Evolutionary conservation across 768 basidiomycete species (phyloP).

Genomic region (Russula griseocarnosa): DNA sequence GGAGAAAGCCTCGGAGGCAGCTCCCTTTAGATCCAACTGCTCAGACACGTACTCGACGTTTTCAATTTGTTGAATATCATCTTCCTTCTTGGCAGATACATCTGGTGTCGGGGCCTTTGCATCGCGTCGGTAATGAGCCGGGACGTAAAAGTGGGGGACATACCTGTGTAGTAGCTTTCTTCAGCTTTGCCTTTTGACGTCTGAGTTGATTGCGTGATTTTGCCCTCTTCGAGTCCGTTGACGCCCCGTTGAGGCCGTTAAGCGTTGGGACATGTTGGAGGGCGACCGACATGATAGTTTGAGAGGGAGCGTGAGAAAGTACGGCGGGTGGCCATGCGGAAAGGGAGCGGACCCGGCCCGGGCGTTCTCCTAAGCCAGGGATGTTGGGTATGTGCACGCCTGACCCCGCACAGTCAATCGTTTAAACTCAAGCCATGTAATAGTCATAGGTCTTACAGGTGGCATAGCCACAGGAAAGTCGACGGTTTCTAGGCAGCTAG

Average conservation of each 20-base stretch:
- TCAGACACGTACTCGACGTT: constrained; percentile 86
- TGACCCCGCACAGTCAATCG: background rate
- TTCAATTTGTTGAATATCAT: constrained; percentile 34
- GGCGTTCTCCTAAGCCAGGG: too few relatives aligned
- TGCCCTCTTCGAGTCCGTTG: constrained; percentile 43
- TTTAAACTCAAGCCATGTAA: constrained; percentile 41
- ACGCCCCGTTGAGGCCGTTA: constrained; percentile 37
- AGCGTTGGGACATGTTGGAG: constrained; percentile 29
- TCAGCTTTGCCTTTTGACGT: constrained; percentile 75
- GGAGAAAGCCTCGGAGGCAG: constrained; percentile 82
- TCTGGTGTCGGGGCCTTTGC: constrained; percentile 39
- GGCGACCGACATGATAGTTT: constrained; percentile 33
- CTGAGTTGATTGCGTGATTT: constrained; percentile 87
- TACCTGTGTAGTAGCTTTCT: constrained; percentile 47
- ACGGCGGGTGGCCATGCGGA: background rate
- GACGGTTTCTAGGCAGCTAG: constrained; percentile 75
- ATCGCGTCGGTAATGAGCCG: constrained; percentile 13
- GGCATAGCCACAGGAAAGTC: constrained; percentile 98
- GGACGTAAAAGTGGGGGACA: constrained; percentile 27
- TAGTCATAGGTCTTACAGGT: constrained; percentile 96
- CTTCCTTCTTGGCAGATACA: constrained; percentile 36
- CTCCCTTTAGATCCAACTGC: constrained; percentile 70
- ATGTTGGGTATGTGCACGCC: constrained; percentile 10
- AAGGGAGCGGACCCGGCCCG: background rate
- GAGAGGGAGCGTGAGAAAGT: constrained; percentile 3